These are phyloP conservation scores for Trametes cinnabarina DNA, from an alignment of 768 basidiomycete genomes.

Conservation along the genomic window DNA sequence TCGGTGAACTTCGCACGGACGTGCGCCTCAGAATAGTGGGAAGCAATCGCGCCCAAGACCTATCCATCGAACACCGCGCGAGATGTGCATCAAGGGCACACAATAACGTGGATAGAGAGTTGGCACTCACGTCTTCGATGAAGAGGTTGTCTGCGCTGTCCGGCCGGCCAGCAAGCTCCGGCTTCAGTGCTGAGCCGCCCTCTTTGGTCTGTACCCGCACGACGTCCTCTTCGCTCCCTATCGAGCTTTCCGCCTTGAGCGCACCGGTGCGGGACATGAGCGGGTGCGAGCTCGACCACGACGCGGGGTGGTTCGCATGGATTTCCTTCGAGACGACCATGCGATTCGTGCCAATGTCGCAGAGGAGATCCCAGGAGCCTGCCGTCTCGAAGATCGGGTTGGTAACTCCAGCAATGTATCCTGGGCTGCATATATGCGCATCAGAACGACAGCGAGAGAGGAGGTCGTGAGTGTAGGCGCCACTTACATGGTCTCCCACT, in stretches of 20 bases:
- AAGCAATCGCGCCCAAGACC: constrained; percentile 85
- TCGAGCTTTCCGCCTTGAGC: constrained; percentile 61
- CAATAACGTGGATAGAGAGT: background rate
- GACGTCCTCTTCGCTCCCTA: constrained; percentile 69
- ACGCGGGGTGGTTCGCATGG: constrained; percentile 42
- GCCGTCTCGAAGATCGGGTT: constrained; percentile 94
- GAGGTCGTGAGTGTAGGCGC: background rate
- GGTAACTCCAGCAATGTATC: constrained; percentile 95
- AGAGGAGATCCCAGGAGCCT: constrained; percentile 88
- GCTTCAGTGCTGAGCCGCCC: constrained; percentile 42
- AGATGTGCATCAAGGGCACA: no score
- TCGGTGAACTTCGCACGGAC: constrained; percentile 90
- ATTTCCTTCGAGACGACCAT: constrained; percentile 91
- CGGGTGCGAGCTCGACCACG: constrained; percentile 35
- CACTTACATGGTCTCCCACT: constrained; percentile 85
- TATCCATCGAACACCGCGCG: no score
- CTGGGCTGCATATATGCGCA: constrained; percentile 51
- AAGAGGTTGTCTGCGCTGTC: constrained; percentile 79
- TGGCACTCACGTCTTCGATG: constrained; percentile 83
- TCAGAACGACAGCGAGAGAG: background rate
- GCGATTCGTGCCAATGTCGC: constrained; percentile 84
- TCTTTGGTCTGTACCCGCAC: constrained; percentile 55
- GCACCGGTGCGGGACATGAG: constrained; percentile 56
- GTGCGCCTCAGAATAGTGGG: constrained; percentile 86
- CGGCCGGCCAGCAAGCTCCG: constrained; percentile 53